Evolutionary conservation across 768 basidiomycete genomes (phyloP).

Genomic region (Mycena sanguinolenta): DNA sequence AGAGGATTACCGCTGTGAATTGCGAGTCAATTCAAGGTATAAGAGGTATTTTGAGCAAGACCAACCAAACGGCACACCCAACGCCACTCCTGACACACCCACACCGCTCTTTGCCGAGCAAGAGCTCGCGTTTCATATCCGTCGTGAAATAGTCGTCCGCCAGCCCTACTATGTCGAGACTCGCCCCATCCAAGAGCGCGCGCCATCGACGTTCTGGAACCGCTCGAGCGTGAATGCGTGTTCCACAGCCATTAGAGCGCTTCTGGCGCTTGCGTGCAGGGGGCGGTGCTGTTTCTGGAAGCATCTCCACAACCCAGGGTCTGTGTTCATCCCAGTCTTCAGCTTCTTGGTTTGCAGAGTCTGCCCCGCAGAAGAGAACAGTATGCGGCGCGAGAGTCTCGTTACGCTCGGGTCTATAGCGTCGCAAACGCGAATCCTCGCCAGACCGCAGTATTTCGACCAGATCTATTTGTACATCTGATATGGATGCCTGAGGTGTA

Average conservation of each 20-base stretch:
- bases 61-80: conserved; percentile 35
- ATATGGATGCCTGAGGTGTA: conserved; percentile 25
- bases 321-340: conserved; percentile 32
- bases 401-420: conserved; percentile 19
- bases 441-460: conserved; percentile 35
- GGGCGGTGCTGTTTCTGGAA: conserved; percentile 23
- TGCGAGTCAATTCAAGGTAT: background rate
- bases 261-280: conserved; percentile 35
- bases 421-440: conserved; percentile 33
- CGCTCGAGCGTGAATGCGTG: conserved; percentile 26
- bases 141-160: conserved; percentile 27
- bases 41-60: background rate
- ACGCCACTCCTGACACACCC: conserved; percentile 31
- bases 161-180: conserved; percentile 16
- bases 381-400: background rate
- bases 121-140: conserved; percentile 29
- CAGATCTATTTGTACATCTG: conserved; percentile 27
- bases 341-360: conserved; percentile 21
- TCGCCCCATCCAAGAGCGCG: conserved; percentile 24
- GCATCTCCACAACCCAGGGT: conserved; percentile 26
- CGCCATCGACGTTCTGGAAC: conserved; percentile 28
- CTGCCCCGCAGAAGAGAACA: conserved; percentile 30
- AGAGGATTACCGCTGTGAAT: conserved; percentile 29
- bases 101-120: conserved; percentile 29
- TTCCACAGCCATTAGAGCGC: conserved; percentile 34